Evolutionary conservation across 306 rosid genomes (phyloP).

Genomic region (Medicago arabica): DNA sequence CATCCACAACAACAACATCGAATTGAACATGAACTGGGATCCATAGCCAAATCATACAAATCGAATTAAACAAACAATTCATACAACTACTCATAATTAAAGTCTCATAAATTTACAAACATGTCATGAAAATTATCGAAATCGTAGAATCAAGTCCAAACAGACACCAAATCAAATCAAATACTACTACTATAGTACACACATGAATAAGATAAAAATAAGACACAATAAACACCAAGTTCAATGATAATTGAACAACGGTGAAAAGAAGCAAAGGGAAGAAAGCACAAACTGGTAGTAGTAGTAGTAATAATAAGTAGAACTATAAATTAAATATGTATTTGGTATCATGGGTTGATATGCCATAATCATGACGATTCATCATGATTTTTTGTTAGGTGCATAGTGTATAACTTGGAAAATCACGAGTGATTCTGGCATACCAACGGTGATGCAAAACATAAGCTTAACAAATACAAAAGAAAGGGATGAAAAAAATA

Average conservation of each 20-base stretch:
- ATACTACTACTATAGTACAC: background rate
- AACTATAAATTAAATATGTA: background rate
- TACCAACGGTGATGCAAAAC: no score
- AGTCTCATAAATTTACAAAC: background rate
- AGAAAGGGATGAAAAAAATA: background rate
- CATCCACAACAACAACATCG: background rate
- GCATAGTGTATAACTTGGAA: no score
- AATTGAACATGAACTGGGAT: background rate
- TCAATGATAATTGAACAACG: conserved; percentile 4
- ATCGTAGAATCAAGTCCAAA: background rate
- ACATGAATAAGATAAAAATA: background rate
- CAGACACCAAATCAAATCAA: background rate
- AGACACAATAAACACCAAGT: conserved; percentile 3
- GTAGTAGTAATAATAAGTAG: background rate
- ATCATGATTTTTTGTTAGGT: no score
- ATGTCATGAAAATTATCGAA: background rate
- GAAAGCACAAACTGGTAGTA: background rate
- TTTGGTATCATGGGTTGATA: no score
- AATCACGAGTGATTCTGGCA: no score
- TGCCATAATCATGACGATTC: no score
- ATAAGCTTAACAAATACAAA: no score
- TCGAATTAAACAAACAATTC: background rate
- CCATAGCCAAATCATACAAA: background rate
- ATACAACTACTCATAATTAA: background rate
- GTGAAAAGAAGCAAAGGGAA: background rate